Percentiles rank a stretch among this genome's conserved stretches.
Evolutionary conservation across 192 early-diverging fungal species (phyloP).

Genomic region (Linnemannia exigua): DNA sequence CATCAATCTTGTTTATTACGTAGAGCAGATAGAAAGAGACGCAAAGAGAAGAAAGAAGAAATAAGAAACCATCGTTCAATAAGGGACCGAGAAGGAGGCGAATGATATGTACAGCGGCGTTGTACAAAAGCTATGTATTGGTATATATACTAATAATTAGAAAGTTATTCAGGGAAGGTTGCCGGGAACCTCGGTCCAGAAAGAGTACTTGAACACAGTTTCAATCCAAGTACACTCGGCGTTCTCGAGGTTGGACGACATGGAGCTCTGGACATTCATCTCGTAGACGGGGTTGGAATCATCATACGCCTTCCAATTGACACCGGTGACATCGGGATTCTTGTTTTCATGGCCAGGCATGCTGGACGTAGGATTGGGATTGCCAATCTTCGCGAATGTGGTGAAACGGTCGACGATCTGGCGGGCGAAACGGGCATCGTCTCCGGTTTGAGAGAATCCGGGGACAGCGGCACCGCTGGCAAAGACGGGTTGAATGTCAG

Average conservation of each 20-base stretch:
- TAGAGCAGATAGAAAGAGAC: too few relatives aligned
- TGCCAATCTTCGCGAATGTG: conserved; percentile 55
- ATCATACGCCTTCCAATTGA: conserved; percentile 31
- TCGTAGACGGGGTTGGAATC: conserved; percentile 22
- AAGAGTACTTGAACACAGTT: conserved; percentile 26
- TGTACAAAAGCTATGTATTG: background rate
- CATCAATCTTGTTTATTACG: too few relatives aligned
- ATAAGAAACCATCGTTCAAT: too few relatives aligned
- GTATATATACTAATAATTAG: background rate
- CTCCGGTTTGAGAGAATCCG: conserved; percentile 17
- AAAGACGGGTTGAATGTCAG: conserved; percentile 35
- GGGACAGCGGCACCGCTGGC: conserved; percentile 15
- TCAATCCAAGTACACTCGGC: conserved; percentile 29
- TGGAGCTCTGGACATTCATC: conserved; percentile 19
- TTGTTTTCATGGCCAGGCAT: conserved; percentile 5
- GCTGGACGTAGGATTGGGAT: conserved; percentile 42
- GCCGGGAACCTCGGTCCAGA: conserved; percentile 33
- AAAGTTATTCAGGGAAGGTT: conserved; percentile 19
- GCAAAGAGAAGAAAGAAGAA: too few relatives aligned
- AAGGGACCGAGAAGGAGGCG: too few relatives aligned
- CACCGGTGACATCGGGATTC: conserved; percentile 32
- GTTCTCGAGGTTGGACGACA: conserved; percentile 27
- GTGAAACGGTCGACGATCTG: conserved; percentile 49
- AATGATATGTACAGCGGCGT: too few relatives aligned
- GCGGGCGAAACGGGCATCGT: conserved; percentile 57